Conservation (phyloP, 2,329 filamentous ascomycete species). For the Fusarium caatingaense region DNA sequence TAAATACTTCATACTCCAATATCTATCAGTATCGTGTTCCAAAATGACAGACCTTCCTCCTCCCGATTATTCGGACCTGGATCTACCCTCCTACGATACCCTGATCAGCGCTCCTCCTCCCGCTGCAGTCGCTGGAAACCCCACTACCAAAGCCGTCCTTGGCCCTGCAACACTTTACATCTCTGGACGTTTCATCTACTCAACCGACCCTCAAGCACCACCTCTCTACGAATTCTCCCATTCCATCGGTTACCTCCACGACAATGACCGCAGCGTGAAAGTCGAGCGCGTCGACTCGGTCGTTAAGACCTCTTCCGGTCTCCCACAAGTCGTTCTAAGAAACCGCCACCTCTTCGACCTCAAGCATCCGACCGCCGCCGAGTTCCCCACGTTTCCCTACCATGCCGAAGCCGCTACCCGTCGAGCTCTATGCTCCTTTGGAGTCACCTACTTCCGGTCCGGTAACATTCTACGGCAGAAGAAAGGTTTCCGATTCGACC, state of each 20-base stretch:
- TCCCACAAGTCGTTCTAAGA: slow-evolving; percentile 44
- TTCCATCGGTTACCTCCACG: slow-evolving; percentile 48
- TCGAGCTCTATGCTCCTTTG: slow-evolving; percentile 47
- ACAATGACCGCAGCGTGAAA: slow-evolving; percentile 48
- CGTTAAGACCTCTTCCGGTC: slow-evolving; percentile 39
- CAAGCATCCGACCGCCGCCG: slow-evolving; percentile 47
- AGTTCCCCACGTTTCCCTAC: slow-evolving; percentile 48
- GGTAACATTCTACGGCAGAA: slow-evolving; percentile 37
- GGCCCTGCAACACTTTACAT: slow-evolving; percentile 50
- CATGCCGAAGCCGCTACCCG: slow-evolving; percentile 50
- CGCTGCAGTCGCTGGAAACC: slow-evolving; percentile 12
- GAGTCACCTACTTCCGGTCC: slow-evolving; percentile 44
- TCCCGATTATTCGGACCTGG: slow-evolving; percentile 12
- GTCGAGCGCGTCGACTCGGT: slow-evolving; percentile 49
- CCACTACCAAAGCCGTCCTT: slow-evolving; percentile 25
- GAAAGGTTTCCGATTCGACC: slow-evolving; percentile 47
- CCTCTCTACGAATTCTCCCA: slow-evolving; percentile 54
- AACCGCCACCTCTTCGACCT: slow-evolving; percentile 52
- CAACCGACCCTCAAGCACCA: slow-evolving; percentile 43
- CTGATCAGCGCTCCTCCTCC: slow-evolving; percentile 10
- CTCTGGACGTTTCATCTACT: slow-evolving; percentile 52
- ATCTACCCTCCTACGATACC: slow-evolving; percentile 44
- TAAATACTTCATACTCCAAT: neutral
- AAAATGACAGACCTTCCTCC: slow-evolving; percentile 34
- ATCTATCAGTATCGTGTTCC: neutral